Conservation (phyloP, 192 early-diverging fungal species). For the Backusella tuberculispora region DNA sequence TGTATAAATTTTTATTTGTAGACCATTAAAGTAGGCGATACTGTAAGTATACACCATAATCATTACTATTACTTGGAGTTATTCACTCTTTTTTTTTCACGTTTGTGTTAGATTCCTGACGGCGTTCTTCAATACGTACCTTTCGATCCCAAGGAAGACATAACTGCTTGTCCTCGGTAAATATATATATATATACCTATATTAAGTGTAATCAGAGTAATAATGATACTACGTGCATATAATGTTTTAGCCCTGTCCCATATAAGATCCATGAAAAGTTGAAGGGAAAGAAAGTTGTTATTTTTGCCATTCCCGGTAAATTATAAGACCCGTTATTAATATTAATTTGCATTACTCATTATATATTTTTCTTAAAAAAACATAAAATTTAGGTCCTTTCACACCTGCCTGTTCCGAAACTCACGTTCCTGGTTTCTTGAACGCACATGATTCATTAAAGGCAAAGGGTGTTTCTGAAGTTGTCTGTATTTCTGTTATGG, state of each 20-base stretch:
- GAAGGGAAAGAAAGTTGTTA: conserved; percentile 65
- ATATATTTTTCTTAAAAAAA: conserved; percentile 3
- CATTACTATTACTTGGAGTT: neutral
- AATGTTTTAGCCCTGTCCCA: conserved; percentile 27
- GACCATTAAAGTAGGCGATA: conserved; percentile 40
- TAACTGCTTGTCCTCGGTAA: conserved; percentile 43
- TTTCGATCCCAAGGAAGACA: conserved; percentile 41
- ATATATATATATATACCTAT: neutral
- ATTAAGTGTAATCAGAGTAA: neutral
- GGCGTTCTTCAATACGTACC: conserved; percentile 38
- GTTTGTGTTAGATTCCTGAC: conserved; percentile 33
- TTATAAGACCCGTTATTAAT: too few relatives aligned
- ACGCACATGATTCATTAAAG: conserved; percentile 59
- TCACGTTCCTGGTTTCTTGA: conserved; percentile 71
- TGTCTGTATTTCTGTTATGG: conserved; percentile 64
- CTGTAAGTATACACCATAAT: conserved; percentile 24
- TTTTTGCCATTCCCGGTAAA: conserved; percentile 64
- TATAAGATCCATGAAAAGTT: conserved; percentile 51
- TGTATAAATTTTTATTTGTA: neutral
- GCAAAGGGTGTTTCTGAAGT: conserved; percentile 73
- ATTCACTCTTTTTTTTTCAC: neutral
- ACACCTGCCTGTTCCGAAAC: conserved; percentile 68
- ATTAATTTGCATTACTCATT: neutral
- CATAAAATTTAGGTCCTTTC: conserved; percentile 39
- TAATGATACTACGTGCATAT: too few relatives aligned